Evolutionary conservation across 176 grass and related monocot genomes (phyloP).

Genomic region (Musa beccarii): DNA sequence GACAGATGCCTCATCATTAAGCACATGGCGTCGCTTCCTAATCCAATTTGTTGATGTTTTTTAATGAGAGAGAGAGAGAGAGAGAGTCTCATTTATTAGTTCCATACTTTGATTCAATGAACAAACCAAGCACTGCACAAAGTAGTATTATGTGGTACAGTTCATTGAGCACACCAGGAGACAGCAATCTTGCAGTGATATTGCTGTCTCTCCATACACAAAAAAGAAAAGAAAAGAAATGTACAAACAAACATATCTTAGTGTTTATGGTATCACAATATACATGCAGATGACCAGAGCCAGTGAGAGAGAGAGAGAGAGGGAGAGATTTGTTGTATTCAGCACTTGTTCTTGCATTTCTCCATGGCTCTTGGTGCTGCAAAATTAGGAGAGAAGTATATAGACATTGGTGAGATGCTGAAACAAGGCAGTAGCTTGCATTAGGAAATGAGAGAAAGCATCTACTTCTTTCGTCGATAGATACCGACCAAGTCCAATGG

Average conservation of each 20-base stretch:
- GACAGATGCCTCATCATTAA: constrained; percentile 1
- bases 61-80: too few relatives aligned
- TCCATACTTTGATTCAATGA: neutral
- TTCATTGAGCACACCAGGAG: too few relatives aligned
- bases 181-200: too few relatives aligned
- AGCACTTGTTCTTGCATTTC: constrained; percentile 22
- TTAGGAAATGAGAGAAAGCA: too few relatives aligned
- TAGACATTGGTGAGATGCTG: neutral
- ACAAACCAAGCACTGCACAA: neutral
- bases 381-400: neutral
- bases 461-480: neutral
- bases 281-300: too few relatives aligned
- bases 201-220: too few relatives aligned
- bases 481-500: constrained; percentile 37
- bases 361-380: constrained; percentile 22
- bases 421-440: too few relatives aligned
- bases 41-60: neutral
- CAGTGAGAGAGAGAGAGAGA: too few relatives aligned
- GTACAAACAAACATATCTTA: too few relatives aligned
- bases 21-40: neutral
- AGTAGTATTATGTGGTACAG: too few relatives aligned
- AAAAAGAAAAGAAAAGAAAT: too few relatives aligned
- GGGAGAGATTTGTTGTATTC: neutral
- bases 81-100: neutral
- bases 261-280: too few relatives aligned